Percentiles rank a stretch among this genome's conserved stretches.
Evolutionary conservation across 352 stramenopile species (phyloP).

Genomic region (Globisporangium camurandrum): DNA sequence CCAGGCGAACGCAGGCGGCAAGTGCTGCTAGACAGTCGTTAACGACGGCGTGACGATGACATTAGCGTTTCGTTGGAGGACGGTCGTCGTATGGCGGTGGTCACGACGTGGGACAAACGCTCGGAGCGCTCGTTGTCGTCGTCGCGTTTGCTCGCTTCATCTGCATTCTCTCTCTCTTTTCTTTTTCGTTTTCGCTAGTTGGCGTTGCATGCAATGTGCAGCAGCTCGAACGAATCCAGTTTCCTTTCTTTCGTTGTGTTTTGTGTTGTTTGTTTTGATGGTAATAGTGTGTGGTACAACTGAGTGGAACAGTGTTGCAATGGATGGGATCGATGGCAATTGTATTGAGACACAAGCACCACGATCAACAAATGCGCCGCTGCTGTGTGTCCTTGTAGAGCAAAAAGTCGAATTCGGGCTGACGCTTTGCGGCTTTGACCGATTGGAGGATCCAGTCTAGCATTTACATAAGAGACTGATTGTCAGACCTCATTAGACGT

Average conservation of each 20-base stretch:
- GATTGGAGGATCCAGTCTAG: slow-evolving; percentile 76
- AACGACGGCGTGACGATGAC: no score
- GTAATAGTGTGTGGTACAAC: background rate
- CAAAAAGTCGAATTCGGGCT: slow-evolving; percentile 60
- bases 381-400: slow-evolving; percentile 52
- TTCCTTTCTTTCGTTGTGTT: background rate
- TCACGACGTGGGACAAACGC: no score
- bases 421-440: slow-evolving; percentile 52
- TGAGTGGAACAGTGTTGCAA: background rate
- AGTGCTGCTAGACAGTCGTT: slow-evolving; percentile 78
- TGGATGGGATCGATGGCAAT: no score
- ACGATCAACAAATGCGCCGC: slow-evolving; percentile 1
- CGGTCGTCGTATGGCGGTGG: no score
- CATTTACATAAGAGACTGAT: background rate
- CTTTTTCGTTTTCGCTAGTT: background rate
- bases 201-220: no score
- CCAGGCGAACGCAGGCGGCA: slow-evolving; percentile 54
- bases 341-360: no score
- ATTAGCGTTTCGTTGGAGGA: no score
- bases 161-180: slow-evolving; percentile 3
- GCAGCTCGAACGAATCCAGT: background rate
- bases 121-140: slow-evolving; percentile 7
- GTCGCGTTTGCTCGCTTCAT: slow-evolving; percentile 2
- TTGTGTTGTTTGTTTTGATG: background rate
- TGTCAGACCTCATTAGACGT: no score